Evolutionary conservation across 441 rosid species (phyloP).

Genomic region (Erodium trifolium): DNA sequence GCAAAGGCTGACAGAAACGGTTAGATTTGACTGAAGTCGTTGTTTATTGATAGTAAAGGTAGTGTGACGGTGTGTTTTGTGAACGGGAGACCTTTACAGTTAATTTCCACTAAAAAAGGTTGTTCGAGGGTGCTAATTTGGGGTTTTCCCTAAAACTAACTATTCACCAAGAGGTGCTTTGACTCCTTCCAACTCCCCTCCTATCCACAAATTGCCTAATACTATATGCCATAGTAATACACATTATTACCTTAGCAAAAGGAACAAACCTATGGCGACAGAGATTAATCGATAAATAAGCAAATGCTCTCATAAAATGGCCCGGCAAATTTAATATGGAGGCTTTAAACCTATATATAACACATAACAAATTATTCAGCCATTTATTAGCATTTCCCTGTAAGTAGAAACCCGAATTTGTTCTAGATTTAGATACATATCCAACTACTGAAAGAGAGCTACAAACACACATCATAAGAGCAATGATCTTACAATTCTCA

Average conservation of each 20-base stretch:
- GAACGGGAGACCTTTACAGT: no score
- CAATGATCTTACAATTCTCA: no score
- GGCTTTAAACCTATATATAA: not conserved
- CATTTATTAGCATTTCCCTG: no score
- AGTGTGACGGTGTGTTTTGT: no score
- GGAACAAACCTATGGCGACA: not conserved
- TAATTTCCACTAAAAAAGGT: no score
- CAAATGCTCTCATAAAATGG: not conserved
- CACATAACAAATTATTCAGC: not conserved
- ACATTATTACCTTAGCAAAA: constrained; percentile 3
- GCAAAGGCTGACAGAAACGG: no score
- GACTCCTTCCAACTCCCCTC: not conserved
- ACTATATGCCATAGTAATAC: not conserved
- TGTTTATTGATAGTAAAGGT: no score
- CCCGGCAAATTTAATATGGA: not conserved
- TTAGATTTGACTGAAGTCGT: no score
- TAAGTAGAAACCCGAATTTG: not conserved
- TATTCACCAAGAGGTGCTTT: not conserved
- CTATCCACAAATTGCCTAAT: not conserved
- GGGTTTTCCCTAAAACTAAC: not conserved
- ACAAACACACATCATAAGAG: not conserved
- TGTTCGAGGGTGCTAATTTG: no score
- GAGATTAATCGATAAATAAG: not conserved
- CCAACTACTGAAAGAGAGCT: not conserved
- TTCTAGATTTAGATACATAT: not conserved